phyloP scores from a whole-genome alignment of 257 asterid species.

The Handroanthus guayacan region DNA sequence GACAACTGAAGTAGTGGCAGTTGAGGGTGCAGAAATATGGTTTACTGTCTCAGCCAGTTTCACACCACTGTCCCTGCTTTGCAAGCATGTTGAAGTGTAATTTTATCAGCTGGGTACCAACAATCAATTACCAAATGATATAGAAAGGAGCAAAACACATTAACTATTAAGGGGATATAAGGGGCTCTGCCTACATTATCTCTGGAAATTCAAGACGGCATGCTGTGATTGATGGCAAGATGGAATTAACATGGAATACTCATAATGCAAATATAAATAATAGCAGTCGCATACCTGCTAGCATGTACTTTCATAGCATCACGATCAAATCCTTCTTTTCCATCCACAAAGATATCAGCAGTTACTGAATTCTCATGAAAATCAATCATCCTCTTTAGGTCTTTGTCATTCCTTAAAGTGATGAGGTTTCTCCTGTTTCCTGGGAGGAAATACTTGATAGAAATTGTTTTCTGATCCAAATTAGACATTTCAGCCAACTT shows the following conservation, averaged over 20 bases:
- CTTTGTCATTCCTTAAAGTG: slow-evolving; percentile 75
- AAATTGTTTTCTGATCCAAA: slow-evolving; percentile 68
- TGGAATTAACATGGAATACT: slow-evolving; percentile 25
- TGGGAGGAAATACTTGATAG: slow-evolving; percentile 89
- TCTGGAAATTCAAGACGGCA: slow-evolving; percentile 6
- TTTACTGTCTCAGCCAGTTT: slow-evolving; percentile 73
- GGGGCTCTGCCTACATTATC: slow-evolving; percentile 1
- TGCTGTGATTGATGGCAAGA: slow-evolving; percentile 17
- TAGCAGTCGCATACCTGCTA: slow-evolving; percentile 55
- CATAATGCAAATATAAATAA: slow-evolving; percentile 26
- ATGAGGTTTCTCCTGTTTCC: slow-evolving; percentile 86
- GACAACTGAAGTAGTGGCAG: slow-evolving; percentile 45
- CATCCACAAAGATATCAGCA: slow-evolving; percentile 77
- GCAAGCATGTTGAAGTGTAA: slow-evolving; percentile 41
- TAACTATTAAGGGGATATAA: neutral
- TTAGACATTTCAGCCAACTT: slow-evolving; percentile 80
- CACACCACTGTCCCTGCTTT: slow-evolving; percentile 55
- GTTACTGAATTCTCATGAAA: slow-evolving; percentile 86
- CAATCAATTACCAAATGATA: slow-evolving; percentile 8
- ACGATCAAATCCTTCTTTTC: slow-evolving; percentile 75
- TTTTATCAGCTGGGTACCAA: slow-evolving; percentile 25
- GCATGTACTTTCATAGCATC: slow-evolving; percentile 47
- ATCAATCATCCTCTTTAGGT: slow-evolving; percentile 80
- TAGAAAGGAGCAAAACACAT: slow-evolving; percentile 2
- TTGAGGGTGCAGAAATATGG: slow-evolving; percentile 46